Conservation (phyloP, 768 basidiomycete genomes). For the Auricularia heimuer region DNA sequence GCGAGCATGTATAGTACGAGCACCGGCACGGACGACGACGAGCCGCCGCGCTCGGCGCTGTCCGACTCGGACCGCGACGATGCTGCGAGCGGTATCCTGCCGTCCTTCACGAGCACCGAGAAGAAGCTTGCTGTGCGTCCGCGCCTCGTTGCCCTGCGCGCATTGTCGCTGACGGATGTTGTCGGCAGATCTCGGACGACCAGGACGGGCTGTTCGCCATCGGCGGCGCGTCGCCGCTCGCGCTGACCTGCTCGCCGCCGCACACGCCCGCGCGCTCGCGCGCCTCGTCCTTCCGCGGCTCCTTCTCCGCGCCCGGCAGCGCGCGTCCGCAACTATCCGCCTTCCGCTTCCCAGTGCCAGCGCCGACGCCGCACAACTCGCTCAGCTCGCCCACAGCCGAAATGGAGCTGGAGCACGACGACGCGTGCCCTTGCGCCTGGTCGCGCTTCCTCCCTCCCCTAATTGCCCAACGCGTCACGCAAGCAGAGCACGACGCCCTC, state of each 20-base stretch:
- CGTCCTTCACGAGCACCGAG: no score
- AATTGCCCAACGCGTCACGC: neutral
- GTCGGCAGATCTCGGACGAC: neutral
- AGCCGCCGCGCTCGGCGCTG: neutral
- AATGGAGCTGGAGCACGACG: neutral
- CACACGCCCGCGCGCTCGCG: neutral
- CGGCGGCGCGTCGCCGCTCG: neutral
- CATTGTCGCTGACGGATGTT: no score
- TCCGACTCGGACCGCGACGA: neutral
- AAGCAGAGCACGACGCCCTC: neutral
- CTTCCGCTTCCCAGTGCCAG: neutral
- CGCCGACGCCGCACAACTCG: neutral
- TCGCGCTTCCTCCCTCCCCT: neutral
- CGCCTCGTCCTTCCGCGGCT: neutral
- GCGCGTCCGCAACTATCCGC: neutral
- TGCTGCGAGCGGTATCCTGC: no score
- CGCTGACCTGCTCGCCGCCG: neutral
- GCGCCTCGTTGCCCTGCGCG: no score
- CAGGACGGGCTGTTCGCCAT: neutral
- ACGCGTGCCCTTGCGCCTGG: neutral
- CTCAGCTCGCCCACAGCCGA: neutral
- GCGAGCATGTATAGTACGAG: neutral
- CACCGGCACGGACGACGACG: neutral
- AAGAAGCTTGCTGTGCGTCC: neutral
- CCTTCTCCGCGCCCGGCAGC: neutral